Conservation (phyloP, 495 filamentous ascomycete genomes). For the Alectoria sarmentosa region DNA sequence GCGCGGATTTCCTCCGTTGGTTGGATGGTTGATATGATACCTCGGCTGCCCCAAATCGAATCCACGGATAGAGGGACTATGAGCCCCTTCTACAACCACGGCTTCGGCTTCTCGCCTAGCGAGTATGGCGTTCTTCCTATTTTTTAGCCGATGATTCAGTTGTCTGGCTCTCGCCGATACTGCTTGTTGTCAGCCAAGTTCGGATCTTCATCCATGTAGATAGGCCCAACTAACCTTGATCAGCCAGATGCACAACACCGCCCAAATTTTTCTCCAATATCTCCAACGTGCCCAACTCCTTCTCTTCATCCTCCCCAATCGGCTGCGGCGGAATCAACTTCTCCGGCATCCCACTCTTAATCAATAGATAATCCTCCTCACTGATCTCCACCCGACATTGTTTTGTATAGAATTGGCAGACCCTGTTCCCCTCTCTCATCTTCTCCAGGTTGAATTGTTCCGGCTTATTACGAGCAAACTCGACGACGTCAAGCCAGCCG, state of each 20-base stretch:
- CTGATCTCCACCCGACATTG: constrained; percentile 77
- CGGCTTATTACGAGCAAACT: constrained; percentile 74
- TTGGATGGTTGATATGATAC: constrained; percentile 13
- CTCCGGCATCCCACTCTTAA: constrained; percentile 73
- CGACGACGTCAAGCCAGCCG: constrained; percentile 78
- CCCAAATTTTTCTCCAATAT: constrained; percentile 71
- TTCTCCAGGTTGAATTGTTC: constrained; percentile 71
- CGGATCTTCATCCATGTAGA: background rate
- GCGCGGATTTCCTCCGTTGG: constrained; percentile 21
- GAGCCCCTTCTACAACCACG: constrained; percentile 28
- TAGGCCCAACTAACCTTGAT: constrained; percentile 55
- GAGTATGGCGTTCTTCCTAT: constrained; percentile 63
- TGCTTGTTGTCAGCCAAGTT: constrained; percentile 27
- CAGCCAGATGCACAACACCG: constrained; percentile 68
- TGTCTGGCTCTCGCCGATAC: constrained; percentile 74
- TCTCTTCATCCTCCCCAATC: constrained; percentile 77
- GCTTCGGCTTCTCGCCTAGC: constrained; percentile 49
- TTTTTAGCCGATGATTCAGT: constrained; percentile 73
- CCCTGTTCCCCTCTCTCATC: constrained; percentile 55
- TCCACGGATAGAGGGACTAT: constrained; percentile 29
- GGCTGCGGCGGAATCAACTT: constrained; percentile 78
- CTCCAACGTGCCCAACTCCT: constrained; percentile 74
- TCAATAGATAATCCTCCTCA: constrained; percentile 78
- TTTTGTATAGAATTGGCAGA: constrained; percentile 76
- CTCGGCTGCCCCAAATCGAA: constrained; percentile 25